A percentile compares a stretch with the other conserved stretches of the same genome.
phyloP scores from a whole-genome alignment of 306 rosid species.

The Psophocarpus tetragonolobus region DNA sequence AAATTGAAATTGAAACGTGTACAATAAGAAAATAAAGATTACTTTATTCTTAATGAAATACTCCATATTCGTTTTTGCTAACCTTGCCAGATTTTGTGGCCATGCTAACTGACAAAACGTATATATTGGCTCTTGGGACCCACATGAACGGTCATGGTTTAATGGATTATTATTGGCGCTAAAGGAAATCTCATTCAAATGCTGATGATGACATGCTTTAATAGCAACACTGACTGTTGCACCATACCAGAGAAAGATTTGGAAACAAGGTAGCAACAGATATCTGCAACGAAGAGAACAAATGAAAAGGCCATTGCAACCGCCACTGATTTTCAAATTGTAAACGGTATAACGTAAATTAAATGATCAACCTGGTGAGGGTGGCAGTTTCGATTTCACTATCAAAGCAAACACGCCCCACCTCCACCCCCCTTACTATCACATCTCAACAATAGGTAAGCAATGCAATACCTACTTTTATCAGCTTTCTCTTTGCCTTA shows the following conservation, averaged over 20 bases:
- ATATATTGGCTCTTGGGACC: background rate
- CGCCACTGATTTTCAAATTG: conserved; percentile 32
- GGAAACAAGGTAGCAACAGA: conserved; percentile 26
- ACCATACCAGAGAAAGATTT: conserved; percentile 39
- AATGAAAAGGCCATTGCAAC: conserved; percentile 64
- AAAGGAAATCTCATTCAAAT: conserved; percentile 39
- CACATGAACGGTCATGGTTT: conserved; percentile 25
- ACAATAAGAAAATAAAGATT: too few species aligned
- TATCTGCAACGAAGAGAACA: conserved; percentile 32
- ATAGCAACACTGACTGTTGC: conserved; percentile 29
- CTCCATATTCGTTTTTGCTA: background rate
- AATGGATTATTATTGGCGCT: conserved; percentile 22
- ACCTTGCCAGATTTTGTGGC: background rate
- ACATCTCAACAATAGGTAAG: conserved; percentile 41
- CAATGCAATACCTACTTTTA: conserved; percentile 60
- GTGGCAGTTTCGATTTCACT: conserved; percentile 63
- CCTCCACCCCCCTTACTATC: conserved; percentile 31
- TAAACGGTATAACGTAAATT: conserved; percentile 27
- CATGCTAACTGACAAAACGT: background rate
- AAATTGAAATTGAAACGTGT: too few species aligned
- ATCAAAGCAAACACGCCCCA: conserved; percentile 44
- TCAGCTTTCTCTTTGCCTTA: conserved; percentile 66
- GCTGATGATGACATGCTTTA: conserved; percentile 31
- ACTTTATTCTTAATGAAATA: background rate
- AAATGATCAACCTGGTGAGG: conserved; percentile 14